phyloP scores from a whole-genome alignment of 2,329 filamentous ascomycete species.

The Stagonosporopsis rhizophila region DNA sequence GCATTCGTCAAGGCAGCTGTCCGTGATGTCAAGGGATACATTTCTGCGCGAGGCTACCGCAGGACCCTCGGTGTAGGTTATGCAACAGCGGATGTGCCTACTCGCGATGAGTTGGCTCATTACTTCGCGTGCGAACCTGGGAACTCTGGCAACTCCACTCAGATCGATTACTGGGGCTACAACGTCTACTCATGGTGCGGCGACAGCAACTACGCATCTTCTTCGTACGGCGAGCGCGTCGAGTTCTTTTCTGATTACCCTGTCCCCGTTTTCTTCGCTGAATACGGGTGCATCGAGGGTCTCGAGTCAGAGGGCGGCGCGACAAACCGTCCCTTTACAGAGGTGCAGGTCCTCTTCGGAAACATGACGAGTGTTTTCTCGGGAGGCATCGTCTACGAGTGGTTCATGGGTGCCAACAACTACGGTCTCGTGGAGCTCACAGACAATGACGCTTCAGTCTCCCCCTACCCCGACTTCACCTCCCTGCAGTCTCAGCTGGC shows the following conservation, averaged over 20 bases:
- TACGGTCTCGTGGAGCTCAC: conserved; percentile 78
- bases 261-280: conserved; percentile 95
- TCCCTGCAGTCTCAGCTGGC: conserved; percentile 73
- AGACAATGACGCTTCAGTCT: conserved; percentile 64
- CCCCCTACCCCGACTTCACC: conserved; percentile 74
- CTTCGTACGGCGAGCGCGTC: conserved; percentile 82
- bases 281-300: conserved; percentile 87
- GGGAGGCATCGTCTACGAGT: conserved; percentile 98
- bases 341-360: conserved; percentile 82
- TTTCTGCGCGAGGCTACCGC: conserved; percentile 77
- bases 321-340: conserved; percentile 77
- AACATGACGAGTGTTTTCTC: conserved; percentile 89
- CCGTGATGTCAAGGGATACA: conserved; percentile 93
- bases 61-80: conserved; percentile 83
- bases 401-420: conserved; percentile 88
- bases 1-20: conserved; percentile 97
- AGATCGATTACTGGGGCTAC: conserved; percentile 98
- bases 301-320: conserved; percentile 33
- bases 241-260: conserved; percentile 87
- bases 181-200: conserved; percentile 99
- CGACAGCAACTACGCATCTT: conserved; percentile 74
- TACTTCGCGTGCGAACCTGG: conserved; percentile 89
- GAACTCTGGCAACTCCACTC: conserved; percentile 51
- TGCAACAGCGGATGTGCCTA: conserved; percentile 91
- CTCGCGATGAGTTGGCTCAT: conserved; percentile 79